A percentile compares a stretch with the other conserved stretches of the same genome.
These are phyloP conservation scores for Przewalskia tangutica DNA, from an alignment of 257 asterid genomes.

Conservation along the genomic window DNA sequence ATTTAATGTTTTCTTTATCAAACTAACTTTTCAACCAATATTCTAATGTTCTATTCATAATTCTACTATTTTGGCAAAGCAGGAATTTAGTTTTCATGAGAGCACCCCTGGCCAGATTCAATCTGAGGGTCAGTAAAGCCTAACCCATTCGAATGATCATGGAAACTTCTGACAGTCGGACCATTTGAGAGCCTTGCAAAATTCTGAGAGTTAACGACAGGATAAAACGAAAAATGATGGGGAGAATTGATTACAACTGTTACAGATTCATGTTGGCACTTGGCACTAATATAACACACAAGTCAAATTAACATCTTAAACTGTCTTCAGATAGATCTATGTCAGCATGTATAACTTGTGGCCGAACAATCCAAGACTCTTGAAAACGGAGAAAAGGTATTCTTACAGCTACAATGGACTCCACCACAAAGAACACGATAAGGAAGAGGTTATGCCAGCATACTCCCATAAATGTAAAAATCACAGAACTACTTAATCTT, in stretches of 20 bases:
- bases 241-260: not conserved
- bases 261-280: not conserved
- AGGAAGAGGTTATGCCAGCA: not conserved
- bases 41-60: not conserved
- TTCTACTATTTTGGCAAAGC: not conserved
- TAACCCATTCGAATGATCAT: not conserved
- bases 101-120: not conserved
- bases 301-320: not conserved
- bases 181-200: not conserved
- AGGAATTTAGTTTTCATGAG: not conserved
- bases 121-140: not conserved
- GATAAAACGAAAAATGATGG: not conserved
- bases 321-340: not conserved
- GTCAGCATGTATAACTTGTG: not conserved
- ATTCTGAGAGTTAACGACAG: not conserved
- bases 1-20: not conserved
- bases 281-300: not conserved
- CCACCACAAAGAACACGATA: not conserved
- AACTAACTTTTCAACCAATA: not conserved
- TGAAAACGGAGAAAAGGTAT: not conserved
- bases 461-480: not conserved
- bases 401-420: not conserved
- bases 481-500: not conserved
- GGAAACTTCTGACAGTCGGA: not conserved
- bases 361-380: not conserved